phyloP scores from a whole-genome alignment of 2,329 filamentous ascomycete species.

The Huntiella decipiens region DNA sequence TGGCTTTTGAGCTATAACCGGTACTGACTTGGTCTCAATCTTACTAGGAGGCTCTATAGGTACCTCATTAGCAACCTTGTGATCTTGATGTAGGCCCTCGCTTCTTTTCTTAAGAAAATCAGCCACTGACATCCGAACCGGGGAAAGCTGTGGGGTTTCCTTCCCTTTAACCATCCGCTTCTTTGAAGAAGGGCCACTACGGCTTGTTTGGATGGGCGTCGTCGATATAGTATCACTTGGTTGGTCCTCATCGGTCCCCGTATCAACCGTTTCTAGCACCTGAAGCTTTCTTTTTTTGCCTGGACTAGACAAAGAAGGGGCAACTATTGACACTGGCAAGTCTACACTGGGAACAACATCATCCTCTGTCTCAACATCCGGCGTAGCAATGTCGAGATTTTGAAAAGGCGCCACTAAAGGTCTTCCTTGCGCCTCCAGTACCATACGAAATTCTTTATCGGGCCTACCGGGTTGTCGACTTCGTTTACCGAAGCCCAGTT shows the following conservation, averaged over 20 bases:
- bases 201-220: background rate
- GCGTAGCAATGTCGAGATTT: background rate
- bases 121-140: background rate
- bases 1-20: too few relatives aligned
- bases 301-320: conserved; percentile 1
- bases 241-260: background rate
- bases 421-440: background rate
- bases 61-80: too few relatives aligned
- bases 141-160: background rate
- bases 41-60: too few relatives aligned
- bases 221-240: background rate
- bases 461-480: background rate
- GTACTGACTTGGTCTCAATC: too few relatives aligned
- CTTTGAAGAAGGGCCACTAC: background rate
- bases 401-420: too few relatives aligned
- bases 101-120: background rate
- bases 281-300: background rate
- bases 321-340: background rate
- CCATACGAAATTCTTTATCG: background rate
- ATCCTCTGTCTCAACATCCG: background rate
- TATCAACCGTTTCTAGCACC: background rate
- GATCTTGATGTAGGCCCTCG: too few relatives aligned
- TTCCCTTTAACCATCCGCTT: background rate
- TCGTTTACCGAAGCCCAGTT: background rate
- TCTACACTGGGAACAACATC: background rate